phyloP scores from a whole-genome alignment of 2,329 filamentous ascomycete genomes.

The Bipolaris victoriae region DNA sequence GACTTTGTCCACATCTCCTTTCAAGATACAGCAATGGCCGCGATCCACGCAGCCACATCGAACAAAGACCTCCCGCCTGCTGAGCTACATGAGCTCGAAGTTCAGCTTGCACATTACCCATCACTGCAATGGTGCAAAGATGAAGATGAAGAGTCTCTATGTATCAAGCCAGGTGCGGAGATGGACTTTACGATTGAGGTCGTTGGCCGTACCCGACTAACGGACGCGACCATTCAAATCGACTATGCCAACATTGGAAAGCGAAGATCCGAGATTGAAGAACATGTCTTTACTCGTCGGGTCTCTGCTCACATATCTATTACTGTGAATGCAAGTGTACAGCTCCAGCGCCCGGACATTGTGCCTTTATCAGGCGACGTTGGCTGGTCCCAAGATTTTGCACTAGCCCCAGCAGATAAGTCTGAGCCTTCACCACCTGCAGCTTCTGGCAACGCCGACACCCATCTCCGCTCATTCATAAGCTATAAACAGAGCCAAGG shows the following conservation, averaged over 20 bases:
- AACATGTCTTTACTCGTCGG: slow-evolving; percentile 83
- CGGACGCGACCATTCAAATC: slow-evolving; percentile 78
- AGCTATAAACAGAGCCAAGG: slow-evolving; percentile 50
- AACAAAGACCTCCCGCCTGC: slow-evolving; percentile 78
- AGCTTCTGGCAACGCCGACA: slow-evolving; percentile 35
- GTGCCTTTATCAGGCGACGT: slow-evolving; percentile 73
- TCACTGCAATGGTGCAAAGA: slow-evolving; percentile 62
- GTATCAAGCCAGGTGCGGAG: slow-evolving; percentile 70
- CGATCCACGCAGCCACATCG: slow-evolving; percentile 74
- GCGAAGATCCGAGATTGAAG: slow-evolving; percentile 68
- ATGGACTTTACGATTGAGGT: slow-evolving; percentile 83
- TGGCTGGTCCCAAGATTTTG: slow-evolving; percentile 61
- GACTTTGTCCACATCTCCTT: slow-evolving; percentile 89
- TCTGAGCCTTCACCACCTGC: neutral
- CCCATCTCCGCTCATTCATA: slow-evolving; percentile 56
- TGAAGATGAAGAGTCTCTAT: slow-evolving; percentile 53
- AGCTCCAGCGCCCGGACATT: slow-evolving; percentile 80
- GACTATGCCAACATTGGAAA: slow-evolving; percentile 85
- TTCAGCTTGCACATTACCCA: slow-evolving; percentile 74
- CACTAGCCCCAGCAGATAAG: neutral
- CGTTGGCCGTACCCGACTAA: slow-evolving; percentile 83
- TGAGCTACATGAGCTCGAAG: slow-evolving; percentile 85
- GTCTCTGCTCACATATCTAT: slow-evolving; percentile 80
- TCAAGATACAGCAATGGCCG: slow-evolving; percentile 82
- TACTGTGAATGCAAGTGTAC: slow-evolving; percentile 90